These are phyloP conservation scores for Clavariopsis aquatica DNA, from an alignment of 495 filamentous ascomycete species.

Conservation along the genomic window DNA sequence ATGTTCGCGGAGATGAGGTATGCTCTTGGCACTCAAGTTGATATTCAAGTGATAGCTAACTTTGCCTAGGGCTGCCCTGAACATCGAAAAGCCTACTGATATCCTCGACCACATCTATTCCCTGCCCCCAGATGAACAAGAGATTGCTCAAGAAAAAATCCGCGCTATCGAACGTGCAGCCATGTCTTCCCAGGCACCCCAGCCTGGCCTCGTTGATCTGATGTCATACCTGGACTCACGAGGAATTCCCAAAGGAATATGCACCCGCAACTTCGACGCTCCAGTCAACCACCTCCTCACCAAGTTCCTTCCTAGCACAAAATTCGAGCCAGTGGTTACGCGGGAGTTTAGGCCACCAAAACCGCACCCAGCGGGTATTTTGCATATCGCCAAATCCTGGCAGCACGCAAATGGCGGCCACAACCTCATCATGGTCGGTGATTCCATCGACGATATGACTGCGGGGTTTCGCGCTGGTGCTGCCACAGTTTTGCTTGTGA, in stretches of 20 bases:
- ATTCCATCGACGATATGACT: constrained; percentile 92
- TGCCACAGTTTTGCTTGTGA: constrained; percentile 83
- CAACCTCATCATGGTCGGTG: constrained; percentile 69
- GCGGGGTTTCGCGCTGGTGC: constrained; percentile 82
- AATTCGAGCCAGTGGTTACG: constrained; percentile 83
- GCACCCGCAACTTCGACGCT: constrained; percentile 89
- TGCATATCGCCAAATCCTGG: constrained; percentile 67
- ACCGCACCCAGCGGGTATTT: constrained; percentile 82
- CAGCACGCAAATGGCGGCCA: constrained; percentile 13
- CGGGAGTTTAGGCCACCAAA: constrained; percentile 82
- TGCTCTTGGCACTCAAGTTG: neutral
- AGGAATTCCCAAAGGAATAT: constrained; percentile 73
- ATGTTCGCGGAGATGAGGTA: constrained; percentile 89
- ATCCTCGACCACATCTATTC: constrained; percentile 85
- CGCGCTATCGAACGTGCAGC: constrained; percentile 75
- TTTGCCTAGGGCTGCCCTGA: constrained; percentile 54
- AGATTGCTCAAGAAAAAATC: constrained; percentile 69
- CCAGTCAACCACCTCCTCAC: constrained; percentile 70
- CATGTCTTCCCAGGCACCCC: constrained; percentile 76
- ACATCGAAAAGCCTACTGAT: constrained; percentile 69
- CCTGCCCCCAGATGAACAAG: constrained; percentile 63
- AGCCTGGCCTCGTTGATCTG: constrained; percentile 70
- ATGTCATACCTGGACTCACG: constrained; percentile 77
- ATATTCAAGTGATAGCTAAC: too few species aligned
- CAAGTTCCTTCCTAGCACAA: constrained; percentile 66